Conservation (phyloP, 805 yeast species). For the Kluyveromyces nonfermentans region DNA sequence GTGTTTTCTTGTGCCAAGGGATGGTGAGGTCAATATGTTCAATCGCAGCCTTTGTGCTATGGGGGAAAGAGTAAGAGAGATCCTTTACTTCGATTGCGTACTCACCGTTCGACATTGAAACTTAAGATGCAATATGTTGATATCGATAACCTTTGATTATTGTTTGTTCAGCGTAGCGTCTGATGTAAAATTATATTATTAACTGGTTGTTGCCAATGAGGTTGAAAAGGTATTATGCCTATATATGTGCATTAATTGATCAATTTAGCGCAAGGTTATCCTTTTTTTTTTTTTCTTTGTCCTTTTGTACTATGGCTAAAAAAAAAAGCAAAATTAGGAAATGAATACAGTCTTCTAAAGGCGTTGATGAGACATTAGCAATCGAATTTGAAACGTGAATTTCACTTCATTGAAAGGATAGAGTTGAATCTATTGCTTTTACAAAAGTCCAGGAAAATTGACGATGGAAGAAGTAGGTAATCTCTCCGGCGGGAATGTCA, state of each 20-base stretch:
- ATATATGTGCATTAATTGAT: neutral
- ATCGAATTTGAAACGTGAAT: neutral
- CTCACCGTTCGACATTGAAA: neutral
- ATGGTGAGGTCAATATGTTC: conserved; percentile 51
- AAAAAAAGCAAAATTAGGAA: neutral
- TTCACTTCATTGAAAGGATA: neutral
- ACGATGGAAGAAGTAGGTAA: conserved; percentile 27
- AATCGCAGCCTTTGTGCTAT: conserved; percentile 53
- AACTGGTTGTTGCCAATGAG: too few relatives aligned
- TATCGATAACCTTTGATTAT: neutral
- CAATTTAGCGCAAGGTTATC: too few relatives aligned
- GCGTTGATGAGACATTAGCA: neutral
- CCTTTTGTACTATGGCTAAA: neutral
- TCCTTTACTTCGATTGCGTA: conserved; percentile 52
- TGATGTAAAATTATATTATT: too few relatives aligned
- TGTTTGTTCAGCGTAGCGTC: neutral
- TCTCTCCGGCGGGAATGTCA: conserved; percentile 21
- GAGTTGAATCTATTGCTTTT: conserved; percentile 2
- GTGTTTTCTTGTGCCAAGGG: conserved; percentile 63
- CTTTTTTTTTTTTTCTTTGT: neutral
- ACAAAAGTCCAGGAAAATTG: neutral
- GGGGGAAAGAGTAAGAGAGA: conserved; percentile 61
- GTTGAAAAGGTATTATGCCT: neutral
- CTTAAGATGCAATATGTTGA: neutral
- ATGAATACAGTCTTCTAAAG: neutral